phyloP scores from a whole-genome alignment of 2,329 filamentous ascomycete genomes.

The Chrysoporthe austroafricana region DNA sequence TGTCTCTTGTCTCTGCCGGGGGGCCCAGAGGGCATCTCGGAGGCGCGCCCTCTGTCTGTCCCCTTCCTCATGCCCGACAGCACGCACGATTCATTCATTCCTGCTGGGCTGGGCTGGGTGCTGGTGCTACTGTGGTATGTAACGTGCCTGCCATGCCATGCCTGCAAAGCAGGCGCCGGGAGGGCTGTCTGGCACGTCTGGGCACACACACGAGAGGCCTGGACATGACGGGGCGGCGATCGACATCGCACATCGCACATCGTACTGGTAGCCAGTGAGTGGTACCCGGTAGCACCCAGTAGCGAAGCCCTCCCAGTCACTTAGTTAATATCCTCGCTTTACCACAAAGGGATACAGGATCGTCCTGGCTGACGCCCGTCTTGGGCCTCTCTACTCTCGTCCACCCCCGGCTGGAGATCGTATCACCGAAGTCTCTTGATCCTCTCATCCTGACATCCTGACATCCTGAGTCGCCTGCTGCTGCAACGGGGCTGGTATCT shows the following conservation, averaged over 20 bases:
- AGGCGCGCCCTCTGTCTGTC: too few species aligned
- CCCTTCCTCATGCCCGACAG: too few species aligned
- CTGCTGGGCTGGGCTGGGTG: too few species aligned
- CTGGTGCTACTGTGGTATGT: too few species aligned
- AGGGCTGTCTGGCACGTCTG: too few species aligned
- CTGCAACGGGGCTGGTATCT: neutral
- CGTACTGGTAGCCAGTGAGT: too few species aligned
- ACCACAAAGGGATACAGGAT: neutral
- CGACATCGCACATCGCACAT: neutral
- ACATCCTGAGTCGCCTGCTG: neutral
- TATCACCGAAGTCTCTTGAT: conserved; percentile 1
- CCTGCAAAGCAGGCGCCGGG: too few species aligned
- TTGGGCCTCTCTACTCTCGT: neutral
- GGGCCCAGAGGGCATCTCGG: neutral
- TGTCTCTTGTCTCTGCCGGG: neutral
- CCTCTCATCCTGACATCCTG: neutral
- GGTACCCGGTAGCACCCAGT: too few species aligned
- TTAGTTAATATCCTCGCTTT: neutral
- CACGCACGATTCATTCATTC: too few species aligned
- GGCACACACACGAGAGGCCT: too few species aligned
- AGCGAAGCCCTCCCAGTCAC: neutral
- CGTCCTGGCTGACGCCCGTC: neutral
- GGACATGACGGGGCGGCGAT: neutral
- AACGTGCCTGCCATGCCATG: too few species aligned
- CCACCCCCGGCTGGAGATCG: neutral